Conservation (phyloP, 2,329 filamentous ascomycete genomes). For the Sordariomycetes sp. region DNA sequence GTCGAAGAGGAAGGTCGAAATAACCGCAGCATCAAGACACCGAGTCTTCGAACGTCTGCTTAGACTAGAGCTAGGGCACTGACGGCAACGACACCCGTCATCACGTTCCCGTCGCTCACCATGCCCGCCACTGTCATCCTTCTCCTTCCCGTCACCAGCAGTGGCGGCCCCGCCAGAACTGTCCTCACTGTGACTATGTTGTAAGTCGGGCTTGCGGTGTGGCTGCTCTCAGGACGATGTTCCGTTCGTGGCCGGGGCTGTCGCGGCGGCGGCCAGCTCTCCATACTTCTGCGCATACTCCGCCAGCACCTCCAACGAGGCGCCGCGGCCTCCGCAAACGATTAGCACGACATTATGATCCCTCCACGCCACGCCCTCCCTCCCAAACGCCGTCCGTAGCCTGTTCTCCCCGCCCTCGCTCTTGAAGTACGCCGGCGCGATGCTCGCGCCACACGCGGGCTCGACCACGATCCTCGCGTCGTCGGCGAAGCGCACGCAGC, state of each 20-base stretch:
- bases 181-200: background rate
- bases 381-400: conserved; percentile 45
- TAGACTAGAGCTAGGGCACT: background rate
- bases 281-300: conserved; percentile 35
- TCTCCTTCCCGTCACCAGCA: background rate
- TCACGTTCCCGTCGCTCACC: background rate
- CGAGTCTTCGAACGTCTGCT: background rate
- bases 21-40: background rate
- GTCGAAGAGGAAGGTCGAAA: background rate
- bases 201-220: too few species aligned
- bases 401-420: conserved; percentile 17
- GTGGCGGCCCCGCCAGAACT: background rate
- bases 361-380: conserved; percentile 38
- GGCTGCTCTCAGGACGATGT: background rate
- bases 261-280: background rate
- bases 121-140: background rate
- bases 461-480: conserved; percentile 78
- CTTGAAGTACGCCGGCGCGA: conserved; percentile 52
- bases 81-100: background rate
- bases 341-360: conserved; percentile 70
- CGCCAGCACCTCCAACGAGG: conserved; percentile 50
- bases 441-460: conserved; percentile 70
- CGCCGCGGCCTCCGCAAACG: conserved; percentile 70
- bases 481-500: conserved; percentile 66
- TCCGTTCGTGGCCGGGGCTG: background rate